Evolutionary conservation across 495 filamentous ascomycete genomes (phyloP).

Genomic region (Penicillium waksmanii): DNA sequence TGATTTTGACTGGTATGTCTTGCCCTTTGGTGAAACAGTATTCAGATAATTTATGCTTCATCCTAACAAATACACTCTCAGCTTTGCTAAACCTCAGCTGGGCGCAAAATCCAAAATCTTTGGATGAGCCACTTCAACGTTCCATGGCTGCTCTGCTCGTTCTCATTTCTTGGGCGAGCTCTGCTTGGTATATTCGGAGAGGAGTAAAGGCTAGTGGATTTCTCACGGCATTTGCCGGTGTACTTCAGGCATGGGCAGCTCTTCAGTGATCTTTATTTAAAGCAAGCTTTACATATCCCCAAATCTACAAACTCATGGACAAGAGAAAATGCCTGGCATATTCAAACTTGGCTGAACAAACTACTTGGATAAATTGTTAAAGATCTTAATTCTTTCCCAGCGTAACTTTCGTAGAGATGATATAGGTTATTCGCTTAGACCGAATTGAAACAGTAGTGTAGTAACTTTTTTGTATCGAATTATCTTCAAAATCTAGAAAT

Average conservation of each 20-base stretch:
- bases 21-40: background rate
- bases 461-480: too few relatives aligned
- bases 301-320: too few relatives aligned
- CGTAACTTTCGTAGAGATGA: too few relatives aligned
- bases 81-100: slow-evolving; percentile 35
- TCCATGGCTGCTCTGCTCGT: slow-evolving; percentile 29
- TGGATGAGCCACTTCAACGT: slow-evolving; percentile 30
- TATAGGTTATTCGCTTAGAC: too few relatives aligned
- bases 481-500: too few relatives aligned
- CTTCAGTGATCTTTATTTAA: slow-evolving; percentile 12
- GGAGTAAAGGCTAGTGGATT: slow-evolving; percentile 22
- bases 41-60: background rate
- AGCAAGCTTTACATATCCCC: too few relatives aligned
- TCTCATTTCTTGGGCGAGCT: slow-evolving; percentile 30
- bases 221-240: slow-evolving; percentile 23
- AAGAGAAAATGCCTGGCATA: too few relatives aligned
- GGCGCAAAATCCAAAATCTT: slow-evolving; percentile 25
- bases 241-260: slow-evolving; percentile 31
- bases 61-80: slow-evolving; percentile 4
- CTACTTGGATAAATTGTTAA: too few relatives aligned
- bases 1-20: slow-evolving; percentile 32
- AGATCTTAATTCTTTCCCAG: too few relatives aligned
- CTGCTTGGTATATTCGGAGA: slow-evolving; percentile 33
- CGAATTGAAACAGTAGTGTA: too few relatives aligned
- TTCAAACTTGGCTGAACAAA: too few relatives aligned